These are phyloP conservation scores for Paecilomyces sp. DNA, from an alignment of 2,329 filamentous ascomycete species.

Conservation along the genomic window DNA sequence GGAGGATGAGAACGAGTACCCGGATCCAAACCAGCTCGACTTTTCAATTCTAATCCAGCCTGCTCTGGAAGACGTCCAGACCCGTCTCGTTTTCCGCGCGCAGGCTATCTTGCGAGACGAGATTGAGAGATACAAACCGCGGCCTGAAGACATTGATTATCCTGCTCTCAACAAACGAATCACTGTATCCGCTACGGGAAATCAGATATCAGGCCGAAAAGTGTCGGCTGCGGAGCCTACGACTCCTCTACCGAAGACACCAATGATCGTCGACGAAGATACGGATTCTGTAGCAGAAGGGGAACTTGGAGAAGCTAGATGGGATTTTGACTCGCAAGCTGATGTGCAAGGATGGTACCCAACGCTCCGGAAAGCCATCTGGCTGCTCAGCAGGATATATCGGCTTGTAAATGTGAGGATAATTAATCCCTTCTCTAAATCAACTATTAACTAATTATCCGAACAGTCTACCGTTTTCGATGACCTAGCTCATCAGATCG, in stretches of 20 bases:
- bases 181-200: conserved; percentile 33
- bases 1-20: conserved; percentile 46
- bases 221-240: conserved; percentile 31
- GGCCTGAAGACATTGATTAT: conserved; percentile 59
- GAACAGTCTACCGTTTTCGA: conserved; percentile 59
- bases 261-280: conserved; percentile 47
- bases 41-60: conserved; percentile 57
- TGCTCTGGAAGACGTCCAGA: conserved; percentile 61
- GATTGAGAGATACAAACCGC: conserved; percentile 60
- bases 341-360: conserved; percentile 59
- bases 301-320: conserved; percentile 38
- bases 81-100: conserved; percentile 58
- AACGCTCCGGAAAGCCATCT: conserved; percentile 59
- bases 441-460: conserved; percentile 10
- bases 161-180: conserved; percentile 45
- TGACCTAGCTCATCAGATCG: conserved; percentile 70
- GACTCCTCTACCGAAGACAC: conserved; percentile 40
- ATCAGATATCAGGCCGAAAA: conserved; percentile 50
- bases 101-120: conserved; percentile 57
- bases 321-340: conserved; percentile 51
- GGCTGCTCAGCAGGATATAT: conserved; percentile 63
- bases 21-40: conserved; percentile 50
- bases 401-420: conserved; percentile 55
- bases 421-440: background rate
- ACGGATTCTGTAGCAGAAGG: conserved; percentile 34